phyloP scores from a whole-genome alignment of 2,329 filamentous ascomycete genomes.

The Aspergillus uvarum region DNA sequence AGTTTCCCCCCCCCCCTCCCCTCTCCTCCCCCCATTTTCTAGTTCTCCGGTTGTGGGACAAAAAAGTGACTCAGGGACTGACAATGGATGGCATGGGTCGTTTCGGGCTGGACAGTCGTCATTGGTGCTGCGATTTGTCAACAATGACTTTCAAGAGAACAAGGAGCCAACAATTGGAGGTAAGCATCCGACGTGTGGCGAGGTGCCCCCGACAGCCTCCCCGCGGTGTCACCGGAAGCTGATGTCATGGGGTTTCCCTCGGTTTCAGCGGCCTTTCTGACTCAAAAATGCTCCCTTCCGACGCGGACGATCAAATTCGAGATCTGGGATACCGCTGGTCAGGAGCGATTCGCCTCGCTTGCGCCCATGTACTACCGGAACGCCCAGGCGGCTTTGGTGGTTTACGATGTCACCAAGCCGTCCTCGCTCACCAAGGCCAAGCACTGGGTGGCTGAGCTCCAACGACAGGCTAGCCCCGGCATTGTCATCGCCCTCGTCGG shows the following conservation, averaged over 20 bases:
- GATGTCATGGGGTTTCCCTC: conserved; percentile 17
- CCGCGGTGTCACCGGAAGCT: conserved; percentile 5
- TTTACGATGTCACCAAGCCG: conserved; percentile 97
- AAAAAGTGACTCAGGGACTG: conserved; percentile 19
- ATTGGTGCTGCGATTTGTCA: conserved; percentile 95
- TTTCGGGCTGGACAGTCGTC: conserved; percentile 67
- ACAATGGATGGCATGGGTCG: conserved; percentile 15
- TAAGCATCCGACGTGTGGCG: conserved; percentile 42
- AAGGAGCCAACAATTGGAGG: conserved; percentile 99
- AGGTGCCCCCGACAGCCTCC: not conserved
- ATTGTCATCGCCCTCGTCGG: conserved; percentile 97
- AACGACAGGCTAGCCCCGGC: conserved; percentile 90
- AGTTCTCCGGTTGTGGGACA: conserved; percentile 15
- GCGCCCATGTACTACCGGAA: conserved; percentile 99
- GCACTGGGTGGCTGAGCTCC: conserved; percentile 97
- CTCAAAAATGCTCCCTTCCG: conserved; percentile 96
- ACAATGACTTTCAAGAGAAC: conserved; percentile 99
- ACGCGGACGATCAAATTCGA: conserved; percentile 76
- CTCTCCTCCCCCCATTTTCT: not conserved
- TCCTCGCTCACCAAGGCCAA: conserved; percentile 95
- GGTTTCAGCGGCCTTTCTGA: conserved; percentile 91
- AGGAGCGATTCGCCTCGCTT: conserved; percentile 94
- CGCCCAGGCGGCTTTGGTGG: conserved; percentile 92
- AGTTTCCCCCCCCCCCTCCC: not conserved
- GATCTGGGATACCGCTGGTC: conserved; percentile 98